These are phyloP conservation scores for Cyclotella kingstonii DNA, from an alignment of 108 stramenopile genomes.

Conservation along the genomic window DNA sequence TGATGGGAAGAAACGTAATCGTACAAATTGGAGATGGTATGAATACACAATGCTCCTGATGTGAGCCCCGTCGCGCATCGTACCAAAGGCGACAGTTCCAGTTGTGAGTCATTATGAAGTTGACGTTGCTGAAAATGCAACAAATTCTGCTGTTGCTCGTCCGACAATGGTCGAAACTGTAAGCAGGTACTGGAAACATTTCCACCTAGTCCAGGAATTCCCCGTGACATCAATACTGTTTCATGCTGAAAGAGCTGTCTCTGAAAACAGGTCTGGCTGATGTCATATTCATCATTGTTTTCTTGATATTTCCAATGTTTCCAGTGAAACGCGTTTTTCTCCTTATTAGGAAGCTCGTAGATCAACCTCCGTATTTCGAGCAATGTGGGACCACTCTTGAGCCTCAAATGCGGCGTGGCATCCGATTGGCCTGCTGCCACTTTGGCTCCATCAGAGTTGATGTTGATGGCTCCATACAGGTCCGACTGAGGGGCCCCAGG, in stretches of 20 bases:
- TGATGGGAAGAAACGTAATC: neutral
- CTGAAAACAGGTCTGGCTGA: neutral
- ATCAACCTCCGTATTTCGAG: conserved; percentile 35
- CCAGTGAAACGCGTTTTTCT: neutral
- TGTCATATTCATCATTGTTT: neutral
- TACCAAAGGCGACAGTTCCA: conserved; percentile 2
- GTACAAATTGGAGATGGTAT: conserved; percentile 47
- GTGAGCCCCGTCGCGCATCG: conserved; percentile 72
- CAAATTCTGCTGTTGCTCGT: neutral
- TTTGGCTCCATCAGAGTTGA: neutral
- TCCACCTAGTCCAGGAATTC: conserved; percentile 55
- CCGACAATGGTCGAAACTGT: conserved; percentile 38
- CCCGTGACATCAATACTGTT: conserved; percentile 48
- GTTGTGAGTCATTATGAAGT: neutral
- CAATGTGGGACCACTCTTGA: conserved; percentile 32
- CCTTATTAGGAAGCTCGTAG: neutral
- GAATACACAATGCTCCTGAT: conserved; percentile 68
- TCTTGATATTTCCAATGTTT: neutral
- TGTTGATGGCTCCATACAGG: conserved; percentile 37
- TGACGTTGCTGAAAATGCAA: neutral
- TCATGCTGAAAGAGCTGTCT: conserved; percentile 15
- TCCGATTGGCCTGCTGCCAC: neutral
- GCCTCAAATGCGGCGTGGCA: neutral
- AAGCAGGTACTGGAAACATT: conserved; percentile 67
- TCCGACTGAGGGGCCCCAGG: conserved; percentile 14